A percentile compares a stretch with the other conserved stretches of the same genome.
These are phyloP conservation scores for Kwoniella dendrophila DNA, from an alignment of 768 basidiomycete genomes.

Conservation along the genomic window DNA sequence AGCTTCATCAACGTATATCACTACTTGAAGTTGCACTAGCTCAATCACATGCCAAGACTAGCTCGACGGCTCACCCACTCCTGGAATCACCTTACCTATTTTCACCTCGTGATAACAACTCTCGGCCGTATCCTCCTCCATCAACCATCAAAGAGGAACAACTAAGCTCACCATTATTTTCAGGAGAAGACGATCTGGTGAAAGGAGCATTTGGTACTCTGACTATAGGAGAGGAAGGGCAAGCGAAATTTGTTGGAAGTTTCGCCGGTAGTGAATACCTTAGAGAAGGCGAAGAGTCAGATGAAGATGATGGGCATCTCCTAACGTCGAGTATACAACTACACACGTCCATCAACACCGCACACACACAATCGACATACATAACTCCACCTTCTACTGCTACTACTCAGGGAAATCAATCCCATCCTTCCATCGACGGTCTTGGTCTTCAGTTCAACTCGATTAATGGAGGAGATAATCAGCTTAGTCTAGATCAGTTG, in stretches of 20 bases:
- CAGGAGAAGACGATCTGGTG: conserved; percentile 38
- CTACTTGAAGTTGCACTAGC: conserved; percentile 52
- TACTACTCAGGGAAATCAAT: conserved; percentile 4
- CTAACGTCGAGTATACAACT: not conserved
- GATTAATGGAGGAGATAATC: conserved; percentile 22
- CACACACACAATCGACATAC: not conserved
- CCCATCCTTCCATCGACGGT: not conserved
- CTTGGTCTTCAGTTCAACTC: conserved; percentile 18
- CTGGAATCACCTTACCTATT: conserved; percentile 47
- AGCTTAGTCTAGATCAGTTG: conserved; percentile 32
- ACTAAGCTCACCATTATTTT: not conserved
- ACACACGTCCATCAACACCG: not conserved
- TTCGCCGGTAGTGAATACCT: conserved; percentile 51
- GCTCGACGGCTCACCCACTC: conserved; percentile 43
- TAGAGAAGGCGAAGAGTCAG: conserved; percentile 27
- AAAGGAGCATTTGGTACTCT: conserved; percentile 50
- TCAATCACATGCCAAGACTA: conserved; percentile 37
- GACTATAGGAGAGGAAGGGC: conserved; percentile 48
- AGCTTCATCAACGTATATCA: conserved; percentile 50
- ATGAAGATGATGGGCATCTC: conserved; percentile 13
- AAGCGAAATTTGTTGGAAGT: conserved; percentile 49
- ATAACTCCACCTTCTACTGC: conserved; percentile 33
- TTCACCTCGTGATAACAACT: conserved; percentile 33
- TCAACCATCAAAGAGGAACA: conserved; percentile 5
- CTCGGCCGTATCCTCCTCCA: conserved; percentile 14